Conservation (phyloP, 176 grass and related monocot genomes). For the Oropetium thomaeum region DNA sequence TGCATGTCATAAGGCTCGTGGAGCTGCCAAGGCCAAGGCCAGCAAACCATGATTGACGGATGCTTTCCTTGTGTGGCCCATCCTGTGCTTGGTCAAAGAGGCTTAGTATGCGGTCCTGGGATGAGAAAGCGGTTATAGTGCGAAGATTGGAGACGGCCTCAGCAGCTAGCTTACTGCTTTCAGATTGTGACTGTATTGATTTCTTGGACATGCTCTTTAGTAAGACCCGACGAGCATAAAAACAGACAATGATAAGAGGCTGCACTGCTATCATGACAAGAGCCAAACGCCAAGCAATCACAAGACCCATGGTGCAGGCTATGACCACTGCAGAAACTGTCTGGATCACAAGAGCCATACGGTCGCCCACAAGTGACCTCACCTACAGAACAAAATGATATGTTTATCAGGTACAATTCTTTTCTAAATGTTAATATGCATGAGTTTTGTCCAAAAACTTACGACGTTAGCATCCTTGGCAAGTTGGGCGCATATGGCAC, state of each 20-base stretch:
- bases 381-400: constrained; percentile 49
- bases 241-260: constrained; percentile 89
- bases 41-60: constrained; percentile 82
- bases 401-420: constrained; percentile 15
- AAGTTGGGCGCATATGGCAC: constrained; percentile 86
- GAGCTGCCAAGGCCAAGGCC: constrained; percentile 79
- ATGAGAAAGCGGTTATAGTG: constrained; percentile 95
- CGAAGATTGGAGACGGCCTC: constrained; percentile 93
- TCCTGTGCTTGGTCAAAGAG: constrained; percentile 75
- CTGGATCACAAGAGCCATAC: constrained; percentile 82
- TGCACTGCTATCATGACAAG: constrained; percentile 95
- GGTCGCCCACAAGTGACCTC: constrained; percentile 86
- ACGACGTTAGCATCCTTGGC: constrained; percentile 93
- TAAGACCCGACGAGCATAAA: constrained; percentile 84
- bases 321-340: constrained; percentile 76
- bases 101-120: constrained; percentile 69
- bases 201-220: constrained; percentile 79
- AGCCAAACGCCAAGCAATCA: constrained; percentile 85
- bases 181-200: constrained; percentile 72
- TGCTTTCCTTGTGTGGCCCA: constrained; percentile 72
- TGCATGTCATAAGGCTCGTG: constrained; percentile 78
- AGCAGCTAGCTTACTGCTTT: constrained; percentile 86
- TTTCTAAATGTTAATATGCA: not conserved
- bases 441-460: constrained; percentile 21
- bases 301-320: constrained; percentile 87